phyloP scores from a whole-genome alignment of 2,329 filamentous ascomycete species.

The Stagonosporopsis cucurbitacearum region DNA sequence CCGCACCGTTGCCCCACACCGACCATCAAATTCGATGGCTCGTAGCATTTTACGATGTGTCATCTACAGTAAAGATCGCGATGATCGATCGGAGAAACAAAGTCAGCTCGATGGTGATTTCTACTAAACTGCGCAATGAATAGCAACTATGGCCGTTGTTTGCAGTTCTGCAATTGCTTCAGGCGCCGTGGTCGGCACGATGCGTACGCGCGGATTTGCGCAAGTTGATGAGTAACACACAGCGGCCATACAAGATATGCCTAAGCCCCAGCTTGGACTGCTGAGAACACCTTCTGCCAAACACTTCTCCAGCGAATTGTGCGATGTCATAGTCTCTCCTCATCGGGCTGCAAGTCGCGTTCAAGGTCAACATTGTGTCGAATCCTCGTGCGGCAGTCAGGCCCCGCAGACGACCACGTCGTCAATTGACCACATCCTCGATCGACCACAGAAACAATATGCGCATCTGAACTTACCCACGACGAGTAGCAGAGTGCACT shows the following conservation, averaged over 20 bases:
- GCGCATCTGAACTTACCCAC: no score
- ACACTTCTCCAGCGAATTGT: not conserved
- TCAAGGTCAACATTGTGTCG: not conserved
- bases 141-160: not conserved
- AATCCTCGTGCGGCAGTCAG: not conserved
- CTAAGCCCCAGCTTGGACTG: not conserved
- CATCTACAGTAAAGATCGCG: not conserved
- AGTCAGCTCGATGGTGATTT: no score
- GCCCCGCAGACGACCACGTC: not conserved
- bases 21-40: not conserved
- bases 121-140: not conserved
- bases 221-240: constrained; percentile 16
- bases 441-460: not conserved
- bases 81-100: constrained; percentile 2
- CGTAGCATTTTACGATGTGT: not conserved
- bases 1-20: constrained; percentile 12
- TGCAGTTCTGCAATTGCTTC: not conserved
- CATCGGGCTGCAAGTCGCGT: not conserved
- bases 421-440: not conserved
- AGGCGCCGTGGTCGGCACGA: not conserved
- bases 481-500: not conserved
- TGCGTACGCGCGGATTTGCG: constrained; percentile 13
- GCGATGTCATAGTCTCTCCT: not conserved
- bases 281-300: not conserved
- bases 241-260: not conserved